Conservation (phyloP, 306 rosid species). For the Quercus mongolica region DNA sequence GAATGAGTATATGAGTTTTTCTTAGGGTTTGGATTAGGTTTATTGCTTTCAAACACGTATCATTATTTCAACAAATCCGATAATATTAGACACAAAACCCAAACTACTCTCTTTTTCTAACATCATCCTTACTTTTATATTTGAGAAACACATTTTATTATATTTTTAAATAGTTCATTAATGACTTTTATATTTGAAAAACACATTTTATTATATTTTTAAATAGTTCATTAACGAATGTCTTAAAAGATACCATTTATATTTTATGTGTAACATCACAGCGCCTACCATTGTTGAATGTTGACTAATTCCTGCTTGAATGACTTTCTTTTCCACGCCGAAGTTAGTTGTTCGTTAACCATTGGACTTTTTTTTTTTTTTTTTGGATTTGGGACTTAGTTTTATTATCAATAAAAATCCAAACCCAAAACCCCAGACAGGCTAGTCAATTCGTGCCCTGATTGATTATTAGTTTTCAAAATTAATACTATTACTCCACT, state of each 20-base stretch:
- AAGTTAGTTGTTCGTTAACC: conserved; percentile 29
- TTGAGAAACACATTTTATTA: neutral
- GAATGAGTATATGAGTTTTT: too few relatives aligned
- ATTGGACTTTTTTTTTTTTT: neutral
- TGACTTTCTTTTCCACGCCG: neutral
- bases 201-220: too few relatives aligned
- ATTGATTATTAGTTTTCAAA: too few relatives aligned
- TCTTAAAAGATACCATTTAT: neutral
- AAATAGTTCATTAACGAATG: too few relatives aligned
- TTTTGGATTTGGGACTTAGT: neutral
- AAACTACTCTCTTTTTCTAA: neutral
- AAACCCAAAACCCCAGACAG: neutral
- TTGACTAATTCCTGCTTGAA: neutral
- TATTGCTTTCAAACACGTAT: fast-evolving
- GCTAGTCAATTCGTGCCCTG: neutral
- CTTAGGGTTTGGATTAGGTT: too few relatives aligned
- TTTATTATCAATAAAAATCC: neutral
- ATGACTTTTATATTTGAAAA: too few relatives aligned
- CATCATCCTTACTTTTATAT: too few relatives aligned
- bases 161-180: too few relatives aligned
- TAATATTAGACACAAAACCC: too few relatives aligned
- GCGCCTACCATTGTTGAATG: conserved; percentile 52
- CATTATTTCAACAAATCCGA: fast-evolving
- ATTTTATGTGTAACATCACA: neutral
- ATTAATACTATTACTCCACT: too few relatives aligned